These are phyloP conservation scores for Boletus semigastroideus DNA, from an alignment of 1,284 basidiomycete genomes.

Conservation along the genomic window DNA sequence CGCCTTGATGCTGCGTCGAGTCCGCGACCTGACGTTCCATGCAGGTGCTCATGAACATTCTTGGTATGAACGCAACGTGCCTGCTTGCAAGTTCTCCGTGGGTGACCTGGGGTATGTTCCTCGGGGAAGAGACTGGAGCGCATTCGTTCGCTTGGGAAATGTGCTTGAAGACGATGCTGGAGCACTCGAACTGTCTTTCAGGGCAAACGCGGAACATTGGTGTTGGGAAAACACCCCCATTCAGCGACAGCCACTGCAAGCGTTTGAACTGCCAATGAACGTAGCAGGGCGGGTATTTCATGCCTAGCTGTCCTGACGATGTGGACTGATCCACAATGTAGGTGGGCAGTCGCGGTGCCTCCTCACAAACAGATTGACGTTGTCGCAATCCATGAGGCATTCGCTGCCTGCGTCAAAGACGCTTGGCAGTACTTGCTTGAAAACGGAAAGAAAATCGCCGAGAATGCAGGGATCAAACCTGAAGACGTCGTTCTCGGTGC, in stretches of 20 bases:
- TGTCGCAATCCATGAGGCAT: conserved; percentile 37
- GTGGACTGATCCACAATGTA: conserved; percentile 17
- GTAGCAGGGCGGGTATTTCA: conserved; percentile 39
- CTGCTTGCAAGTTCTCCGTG: conserved; percentile 39
- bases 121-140: conserved; percentile 32
- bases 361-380: conserved; percentile 39
- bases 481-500: conserved; percentile 47
- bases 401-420: conserved; percentile 32
- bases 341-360: conserved; percentile 48
- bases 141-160: conserved; percentile 44
- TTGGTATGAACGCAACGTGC: conserved; percentile 43
- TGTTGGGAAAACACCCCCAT: conserved; percentile 36
- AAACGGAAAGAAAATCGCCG: conserved; percentile 35
- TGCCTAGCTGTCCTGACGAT: background rate
- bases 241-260: conserved; percentile 29
- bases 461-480: conserved; percentile 37
- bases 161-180: conserved; percentile 33
- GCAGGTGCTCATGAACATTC: conserved; percentile 39
- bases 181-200: conserved; percentile 19
- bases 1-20: conserved; percentile 36
- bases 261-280: conserved; percentile 33
- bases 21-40: conserved; percentile 41
- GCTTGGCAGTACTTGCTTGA: conserved; percentile 46
- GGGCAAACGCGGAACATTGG: conserved; percentile 34
- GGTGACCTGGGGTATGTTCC: conserved; percentile 51